These are phyloP conservation scores for Colletotrichum falcatum DNA, from an alignment of 2,329 filamentous ascomycete genomes.

Conservation along the genomic window DNA sequence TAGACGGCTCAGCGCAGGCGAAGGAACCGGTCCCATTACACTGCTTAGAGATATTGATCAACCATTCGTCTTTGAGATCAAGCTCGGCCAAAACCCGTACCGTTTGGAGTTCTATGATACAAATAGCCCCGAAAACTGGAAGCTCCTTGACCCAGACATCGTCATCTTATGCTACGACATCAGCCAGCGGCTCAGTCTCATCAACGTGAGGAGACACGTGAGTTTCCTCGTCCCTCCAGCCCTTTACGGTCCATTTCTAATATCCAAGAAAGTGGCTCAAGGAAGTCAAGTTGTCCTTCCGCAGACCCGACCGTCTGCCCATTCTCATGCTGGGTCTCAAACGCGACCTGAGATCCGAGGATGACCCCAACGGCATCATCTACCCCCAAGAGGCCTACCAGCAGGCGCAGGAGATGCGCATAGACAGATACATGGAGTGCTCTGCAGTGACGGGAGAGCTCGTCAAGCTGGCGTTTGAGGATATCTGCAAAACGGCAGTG, in stretches of 20 bases:
- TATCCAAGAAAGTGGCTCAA: constrained; percentile 66
- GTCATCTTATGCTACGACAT: constrained; percentile 73
- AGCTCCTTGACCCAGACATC: constrained; percentile 67
- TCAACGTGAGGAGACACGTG: constrained; percentile 69
- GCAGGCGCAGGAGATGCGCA: constrained; percentile 68
- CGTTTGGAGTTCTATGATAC: constrained; percentile 72
- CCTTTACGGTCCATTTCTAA: constrained; percentile 19
- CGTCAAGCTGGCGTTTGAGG: constrained; percentile 68
- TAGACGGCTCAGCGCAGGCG: constrained; percentile 65
- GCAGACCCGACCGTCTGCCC: constrained; percentile 61
- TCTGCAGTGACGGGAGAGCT: constrained; percentile 71
- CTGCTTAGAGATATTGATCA: constrained; percentile 69
- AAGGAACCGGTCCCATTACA: constrained; percentile 57
- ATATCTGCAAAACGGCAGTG: constrained; percentile 68
- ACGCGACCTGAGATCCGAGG: constrained; percentile 68
- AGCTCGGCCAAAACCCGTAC: constrained; percentile 53
- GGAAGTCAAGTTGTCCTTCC: constrained; percentile 63
- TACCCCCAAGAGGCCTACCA: constrained; percentile 71
- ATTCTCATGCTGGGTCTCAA: constrained; percentile 70
- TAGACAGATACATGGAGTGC: constrained; percentile 74
- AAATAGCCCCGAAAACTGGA: constrained; percentile 69
- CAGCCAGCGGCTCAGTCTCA: constrained; percentile 67
- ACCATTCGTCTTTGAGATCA: constrained; percentile 70
- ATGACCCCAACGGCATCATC: constrained; percentile 70
- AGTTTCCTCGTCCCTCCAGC: constrained; percentile 46